A percentile compares a stretch with the other conserved stretches of the same genome.
Evolutionary conservation across 805 yeast genomes (phyloP).

Genomic region (Candida pseudoglaebosa): DNA sequence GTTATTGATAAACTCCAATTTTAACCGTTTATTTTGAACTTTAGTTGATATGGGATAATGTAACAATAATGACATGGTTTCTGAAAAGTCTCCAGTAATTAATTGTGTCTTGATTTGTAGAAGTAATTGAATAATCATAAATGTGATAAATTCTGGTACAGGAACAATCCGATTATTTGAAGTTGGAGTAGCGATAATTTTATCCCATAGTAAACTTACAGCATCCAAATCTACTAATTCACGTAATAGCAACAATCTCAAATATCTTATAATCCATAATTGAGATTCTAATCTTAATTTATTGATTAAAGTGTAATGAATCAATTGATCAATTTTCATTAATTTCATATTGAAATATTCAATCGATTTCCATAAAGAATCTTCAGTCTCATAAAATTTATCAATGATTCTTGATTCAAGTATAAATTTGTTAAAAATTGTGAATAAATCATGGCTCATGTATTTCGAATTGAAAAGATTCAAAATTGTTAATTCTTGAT

Average conservation of each 20-base stretch:
- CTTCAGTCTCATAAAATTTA: conserved; percentile 37
- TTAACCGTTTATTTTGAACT: conserved; percentile 8
- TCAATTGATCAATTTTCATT: conserved; percentile 47
- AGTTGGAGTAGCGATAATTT: conserved; percentile 29
- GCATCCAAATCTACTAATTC: conserved; percentile 42
- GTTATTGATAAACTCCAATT: conserved; percentile 18
- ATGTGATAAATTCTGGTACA: conserved; percentile 37
- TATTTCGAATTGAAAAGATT: conserved; percentile 36
- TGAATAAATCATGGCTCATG: conserved; percentile 41
- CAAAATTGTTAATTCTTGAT: conserved; percentile 31
- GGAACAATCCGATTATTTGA: conserved; percentile 8
- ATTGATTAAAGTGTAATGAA: conserved; percentile 42
- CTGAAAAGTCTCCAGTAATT: conserved; percentile 49
- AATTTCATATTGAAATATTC: conserved; percentile 44
- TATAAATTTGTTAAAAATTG: conserved; percentile 41
- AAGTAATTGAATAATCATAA: conserved; percentile 39
- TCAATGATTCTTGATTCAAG: conserved; percentile 36
- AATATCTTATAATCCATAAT: conserved; percentile 53
- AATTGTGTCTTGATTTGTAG: conserved; percentile 42
- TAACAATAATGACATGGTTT: conserved; percentile 43
- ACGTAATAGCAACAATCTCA: conserved; percentile 42
- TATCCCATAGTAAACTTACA: conserved; percentile 47
- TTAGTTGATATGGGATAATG: conserved; percentile 43
- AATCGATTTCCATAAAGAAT: conserved; percentile 41
- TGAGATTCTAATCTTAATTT: conserved; percentile 47